Base-by-base conservation (phyloP, 2,329 filamentous ascomycete genomes). In the Sarocladium brachiariae region DNA sequence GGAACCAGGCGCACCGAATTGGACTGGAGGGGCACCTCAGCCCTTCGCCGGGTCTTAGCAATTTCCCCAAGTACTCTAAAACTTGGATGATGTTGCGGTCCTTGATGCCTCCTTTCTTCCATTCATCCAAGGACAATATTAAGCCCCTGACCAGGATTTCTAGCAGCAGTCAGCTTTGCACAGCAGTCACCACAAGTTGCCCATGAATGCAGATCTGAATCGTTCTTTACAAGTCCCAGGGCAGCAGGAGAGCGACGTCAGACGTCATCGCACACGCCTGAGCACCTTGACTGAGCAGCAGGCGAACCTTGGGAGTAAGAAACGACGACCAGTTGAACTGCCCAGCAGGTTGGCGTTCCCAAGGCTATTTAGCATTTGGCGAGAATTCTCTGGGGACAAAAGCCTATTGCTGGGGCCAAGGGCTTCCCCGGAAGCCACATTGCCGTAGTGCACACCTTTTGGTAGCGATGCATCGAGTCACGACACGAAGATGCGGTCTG, bases 301-400 rank as follows among this genome's bases (percentile, higher is more conserved):
- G 21, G 13, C 10, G 43, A 47, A 47, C 43, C n/a, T 33, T 47
- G 43, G 9, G 27, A 47, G 43, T 4, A 18, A 33, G 2, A 19
- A 16, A 9, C n/a, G 3, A 33, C 21, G 37, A 24, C 13, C 23
- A n/a, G 10, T n/a, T n/a, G n/a, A n/a, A n/a, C n/a, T n/a, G n/a
- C 39, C 27, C 14, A 39, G 35, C n/a, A 13, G 27, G 8, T 37
- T 9, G 6, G 14, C 34, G 16, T n/a, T 8, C 34, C 34, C 16
- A 37, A 37, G 18, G 37, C 19, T 18, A 19, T 19, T 16, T 19
- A 24, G 14, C n/a, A 33, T 11, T 47, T 33, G 25, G 21, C 43
- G 43, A 47, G 43, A 47, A 47, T 31, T 47, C 43, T 33, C 43
- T 25, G 43, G 33, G 21, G 16, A 43, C 13, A 30, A 30, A 30